Evolutionary conservation across 140 eudicot genomes (phyloP).

Genomic region (Anethum foeniculum): DNA sequence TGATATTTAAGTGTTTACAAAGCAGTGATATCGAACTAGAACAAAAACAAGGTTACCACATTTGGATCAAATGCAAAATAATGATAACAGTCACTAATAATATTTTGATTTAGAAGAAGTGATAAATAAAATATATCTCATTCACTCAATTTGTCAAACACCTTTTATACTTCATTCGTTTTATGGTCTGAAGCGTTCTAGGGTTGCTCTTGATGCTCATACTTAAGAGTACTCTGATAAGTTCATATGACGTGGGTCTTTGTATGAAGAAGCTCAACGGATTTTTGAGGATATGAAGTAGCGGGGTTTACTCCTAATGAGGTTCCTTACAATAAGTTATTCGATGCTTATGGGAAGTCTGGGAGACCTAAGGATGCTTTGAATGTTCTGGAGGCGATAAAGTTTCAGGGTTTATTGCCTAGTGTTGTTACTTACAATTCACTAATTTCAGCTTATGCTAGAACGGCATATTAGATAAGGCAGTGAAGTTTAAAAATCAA

Average conservation of each 20-base stretch:
- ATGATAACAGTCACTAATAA: too few relatives aligned
- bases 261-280: constrained; percentile 66
- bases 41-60: too few relatives aligned
- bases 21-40: too few relatives aligned
- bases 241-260: constrained; percentile 9
- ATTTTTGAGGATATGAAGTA: constrained; percentile 43
- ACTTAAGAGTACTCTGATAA: too few relatives aligned
- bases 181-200: too few relatives aligned
- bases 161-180: too few relatives aligned
- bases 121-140: too few relatives aligned
- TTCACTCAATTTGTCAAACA: too few relatives aligned
- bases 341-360: constrained; percentile 89
- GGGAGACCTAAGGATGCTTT: constrained; percentile 70
- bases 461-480: constrained; percentile 59
- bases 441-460: constrained; percentile 73
- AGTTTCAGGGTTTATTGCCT: constrained; percentile 56
- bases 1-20: too few relatives aligned
- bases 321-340: constrained; percentile 72
- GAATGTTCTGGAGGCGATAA: constrained; percentile 66
- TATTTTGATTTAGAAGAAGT: too few relatives aligned
- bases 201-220: too few relatives aligned
- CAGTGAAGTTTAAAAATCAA: constrained; percentile 56
- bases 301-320: constrained; percentile 54
- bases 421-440: constrained; percentile 79
- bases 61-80: too few relatives aligned